These are phyloP conservation scores for Populus nigra DNA, from an alignment of 345 rosid genomes.

Conservation along the genomic window DNA sequence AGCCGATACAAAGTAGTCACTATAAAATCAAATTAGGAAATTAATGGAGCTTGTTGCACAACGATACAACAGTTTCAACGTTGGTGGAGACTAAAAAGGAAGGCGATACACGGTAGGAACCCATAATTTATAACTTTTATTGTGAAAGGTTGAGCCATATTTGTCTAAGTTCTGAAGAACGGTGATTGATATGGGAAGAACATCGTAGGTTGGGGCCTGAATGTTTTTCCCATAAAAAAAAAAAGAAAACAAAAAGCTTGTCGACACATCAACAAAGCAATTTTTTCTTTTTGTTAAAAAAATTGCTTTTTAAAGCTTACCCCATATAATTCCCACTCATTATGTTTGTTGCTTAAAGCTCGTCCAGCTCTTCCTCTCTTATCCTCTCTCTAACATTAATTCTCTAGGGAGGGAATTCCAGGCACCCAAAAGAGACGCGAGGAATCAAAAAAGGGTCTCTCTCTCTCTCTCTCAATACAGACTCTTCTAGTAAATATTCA, in stretches of 20 bases:
- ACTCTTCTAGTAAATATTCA: background rate
- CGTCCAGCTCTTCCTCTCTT: conserved; percentile 23
- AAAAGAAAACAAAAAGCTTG: conserved; percentile 11
- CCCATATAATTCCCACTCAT: conserved; percentile 84
- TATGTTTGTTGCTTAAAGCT: conserved; percentile 76
- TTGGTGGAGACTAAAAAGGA: too few relatives aligned
- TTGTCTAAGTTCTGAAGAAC: background rate
- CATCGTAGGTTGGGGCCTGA: background rate
- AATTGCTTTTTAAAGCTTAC: conserved; percentile 50
- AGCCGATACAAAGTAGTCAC: background rate
- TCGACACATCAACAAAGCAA: conserved; percentile 37
- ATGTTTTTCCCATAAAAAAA: background rate
- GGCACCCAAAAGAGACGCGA: conserved; percentile 8
- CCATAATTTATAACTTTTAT: background rate
- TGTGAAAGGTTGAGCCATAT: background rate
- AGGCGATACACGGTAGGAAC: too few relatives aligned
- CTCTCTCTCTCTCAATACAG: background rate
- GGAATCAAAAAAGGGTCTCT: background rate
- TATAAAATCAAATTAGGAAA: background rate
- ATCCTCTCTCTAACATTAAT: conserved; percentile 24
- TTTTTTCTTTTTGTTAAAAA: conserved; percentile 32
- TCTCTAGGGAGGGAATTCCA: conserved; percentile 17
- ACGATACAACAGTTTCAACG: too few relatives aligned
- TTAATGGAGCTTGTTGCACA: background rate
- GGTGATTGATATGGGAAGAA: background rate